Evolutionary conservation across 73 alveolate species (phyloP).

Genomic region (Paramecium octaurelia): DNA sequence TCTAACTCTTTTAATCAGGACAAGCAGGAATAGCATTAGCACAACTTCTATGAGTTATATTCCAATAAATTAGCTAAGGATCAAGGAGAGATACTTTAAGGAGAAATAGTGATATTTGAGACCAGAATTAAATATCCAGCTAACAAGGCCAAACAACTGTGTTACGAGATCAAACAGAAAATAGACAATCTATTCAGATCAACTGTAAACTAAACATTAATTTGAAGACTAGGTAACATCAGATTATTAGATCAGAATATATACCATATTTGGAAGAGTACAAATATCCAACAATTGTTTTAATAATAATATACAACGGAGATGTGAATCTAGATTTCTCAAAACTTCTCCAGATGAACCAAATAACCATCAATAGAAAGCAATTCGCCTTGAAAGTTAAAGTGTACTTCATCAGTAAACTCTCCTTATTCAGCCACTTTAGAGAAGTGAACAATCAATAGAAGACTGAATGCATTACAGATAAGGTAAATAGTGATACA

Average conservation of each 20-base stretch:
- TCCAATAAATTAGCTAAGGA: constrained; percentile 13
- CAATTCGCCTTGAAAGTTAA: background rate
- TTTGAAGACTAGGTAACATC: constrained; percentile 7
- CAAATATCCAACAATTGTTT: background rate
- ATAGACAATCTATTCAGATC: background rate
- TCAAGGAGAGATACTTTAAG: background rate
- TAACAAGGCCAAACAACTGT: background rate
- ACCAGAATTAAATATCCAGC: constrained; percentile 14
- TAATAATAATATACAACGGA: constrained; percentile 5
- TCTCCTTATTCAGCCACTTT: background rate
- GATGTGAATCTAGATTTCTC: constrained; percentile 31
- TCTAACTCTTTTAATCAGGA: background rate
- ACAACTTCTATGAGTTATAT: constrained; percentile 27
- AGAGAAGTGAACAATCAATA: background rate
- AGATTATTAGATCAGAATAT: constrained; percentile 18
- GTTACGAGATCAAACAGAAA: constrained; percentile 11
- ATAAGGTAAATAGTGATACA: background rate
- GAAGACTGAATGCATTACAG: constrained; percentile 42
- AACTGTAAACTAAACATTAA: background rate
- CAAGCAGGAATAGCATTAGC: background rate
- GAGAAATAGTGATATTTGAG: constrained; percentile 43
- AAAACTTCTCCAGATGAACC: background rate
- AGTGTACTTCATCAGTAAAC: background rate
- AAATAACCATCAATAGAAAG: background rate
- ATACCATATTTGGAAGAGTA: constrained; percentile 34